These are phyloP conservation scores for Achaetomiella virescens DNA, from an alignment of 495 filamentous ascomycete species.

Conservation along the genomic window DNA sequence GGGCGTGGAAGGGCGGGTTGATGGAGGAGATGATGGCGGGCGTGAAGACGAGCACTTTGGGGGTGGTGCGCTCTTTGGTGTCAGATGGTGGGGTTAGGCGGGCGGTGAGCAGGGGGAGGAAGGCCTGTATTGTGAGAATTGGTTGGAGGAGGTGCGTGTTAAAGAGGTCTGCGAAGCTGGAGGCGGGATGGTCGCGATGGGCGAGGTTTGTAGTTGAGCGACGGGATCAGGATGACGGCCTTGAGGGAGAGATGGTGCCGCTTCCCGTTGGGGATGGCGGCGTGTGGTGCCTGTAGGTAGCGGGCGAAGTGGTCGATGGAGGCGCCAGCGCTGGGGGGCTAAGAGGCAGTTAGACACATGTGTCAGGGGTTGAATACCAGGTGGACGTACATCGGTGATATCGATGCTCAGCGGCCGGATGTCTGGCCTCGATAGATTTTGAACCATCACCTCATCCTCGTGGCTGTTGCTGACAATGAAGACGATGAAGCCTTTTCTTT, in stretches of 20 bases:
- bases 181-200: slow-evolving; percentile 78
- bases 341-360: slow-evolving; percentile 20
- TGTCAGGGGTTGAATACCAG: neutral
- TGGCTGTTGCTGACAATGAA: slow-evolving; percentile 73
- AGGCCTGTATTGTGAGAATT: slow-evolving; percentile 76
- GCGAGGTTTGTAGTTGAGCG: slow-evolving; percentile 65
- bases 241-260: slow-evolving; percentile 68
- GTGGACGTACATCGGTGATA: slow-evolving; percentile 58
- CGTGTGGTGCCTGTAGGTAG: slow-evolving; percentile 65
- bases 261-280: slow-evolving; percentile 62
- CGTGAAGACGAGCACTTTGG: slow-evolving; percentile 72
- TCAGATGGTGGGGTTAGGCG: slow-evolving; percentile 40
- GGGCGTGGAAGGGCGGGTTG: slow-evolving; percentile 73
- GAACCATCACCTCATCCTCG: slow-evolving; percentile 77
- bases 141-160: slow-evolving; percentile 92
- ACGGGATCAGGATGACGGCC: slow-evolving; percentile 71
- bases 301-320: slow-evolving; percentile 59
- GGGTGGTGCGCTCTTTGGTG: slow-evolving; percentile 22
- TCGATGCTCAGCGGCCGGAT: slow-evolving; percentile 79
- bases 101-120: slow-evolving; percentile 70
- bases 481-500: slow-evolving; percentile 88
- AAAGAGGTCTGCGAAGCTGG: slow-evolving; percentile 78
- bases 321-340: slow-evolving; percentile 46
- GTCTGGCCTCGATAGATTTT: slow-evolving; percentile 67
- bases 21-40: slow-evolving; percentile 80